These are phyloP conservation scores for Venturia aucupariae DNA, from an alignment of 2,329 filamentous ascomycete species.

Conservation along the genomic window DNA sequence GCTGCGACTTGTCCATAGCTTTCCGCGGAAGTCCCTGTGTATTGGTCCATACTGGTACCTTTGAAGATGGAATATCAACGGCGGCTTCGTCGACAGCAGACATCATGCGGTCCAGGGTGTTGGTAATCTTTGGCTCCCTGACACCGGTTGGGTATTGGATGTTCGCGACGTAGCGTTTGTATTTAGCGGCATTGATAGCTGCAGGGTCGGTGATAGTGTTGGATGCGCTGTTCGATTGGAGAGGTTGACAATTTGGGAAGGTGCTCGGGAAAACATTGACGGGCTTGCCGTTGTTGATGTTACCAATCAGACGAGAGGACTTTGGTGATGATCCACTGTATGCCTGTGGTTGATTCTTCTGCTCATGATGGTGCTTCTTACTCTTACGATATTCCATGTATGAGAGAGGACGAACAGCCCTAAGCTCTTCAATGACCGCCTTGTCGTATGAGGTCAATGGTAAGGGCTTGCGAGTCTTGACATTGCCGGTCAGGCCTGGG, in stretches of 20 bases:
- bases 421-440: too few species aligned
- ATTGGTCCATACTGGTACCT: too few species aligned
- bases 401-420: too few species aligned
- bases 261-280: not conserved
- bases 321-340: not conserved
- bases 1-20: too few species aligned
- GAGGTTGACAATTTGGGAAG: not conserved
- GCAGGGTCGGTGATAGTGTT: not conserved
- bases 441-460: not conserved
- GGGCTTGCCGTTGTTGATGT: not conserved
- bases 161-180: not conserved
- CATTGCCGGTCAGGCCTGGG: not conserved
- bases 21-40: too few species aligned
- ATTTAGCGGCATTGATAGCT: not conserved
- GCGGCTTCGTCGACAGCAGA: too few species aligned
- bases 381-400: not conserved
- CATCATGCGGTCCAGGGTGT: too few species aligned
- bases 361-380: not conserved
- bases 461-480: not conserved
- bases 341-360: not conserved
- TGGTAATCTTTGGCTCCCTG: not conserved
- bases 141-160: not conserved
- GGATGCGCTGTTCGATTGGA: too few species aligned
- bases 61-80: too few species aligned
- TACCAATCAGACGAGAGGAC: not conserved